Evolutionary conservation across 345 rosid species (phyloP), one percentile per base, ranked within the genome.

Genomic region (Euclidium syriacum): DNA sequence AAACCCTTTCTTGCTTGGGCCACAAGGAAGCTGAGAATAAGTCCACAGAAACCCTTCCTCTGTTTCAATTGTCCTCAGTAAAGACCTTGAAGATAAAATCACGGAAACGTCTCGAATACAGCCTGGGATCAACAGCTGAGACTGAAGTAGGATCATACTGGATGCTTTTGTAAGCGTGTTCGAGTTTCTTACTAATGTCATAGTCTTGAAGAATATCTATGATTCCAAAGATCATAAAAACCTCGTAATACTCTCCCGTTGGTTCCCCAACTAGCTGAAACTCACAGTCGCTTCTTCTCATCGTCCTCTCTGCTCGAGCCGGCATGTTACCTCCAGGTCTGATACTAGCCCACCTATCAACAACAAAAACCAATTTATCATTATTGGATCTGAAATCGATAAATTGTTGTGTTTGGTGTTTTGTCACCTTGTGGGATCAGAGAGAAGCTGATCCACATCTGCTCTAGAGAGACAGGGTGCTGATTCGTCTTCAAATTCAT

Each of bases 191-290:
- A 84, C 88, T 86, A 24, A 88, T 91, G 58, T 91, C 98, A 40
- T 88, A 91, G 67, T 91, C 98, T 68, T 88, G 98, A 70, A 86
- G 95, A 17, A 88, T 86, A 82, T 91, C 95, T 10, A 91, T 91
- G 42, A 88, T 85, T 6, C 96, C 98, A 30, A 91, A 88, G 71
- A 83, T 84, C 87, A 91, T 84, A 10, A 86, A 65, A 10, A 91
- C 90, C 32, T 88, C 96, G 14, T 88, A 91, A 68, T 52, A 78
- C 70, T 88, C 98, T 36, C 92, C 98, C 0, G 92, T 84, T 16
- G 86, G 83, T 58, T 85, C 95, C 24, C 95, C 98, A 15, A 86
- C 79, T 8, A 88, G 82, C 66, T 81, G 95, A 33, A 80, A 60
- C 70, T 91, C 96, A 15, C 64, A 78, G 14, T 79, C 80, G 3